These are phyloP conservation scores for Tuber melanosporum DNA, from an alignment of 495 filamentous ascomycete species.

Conservation along the genomic window DNA sequence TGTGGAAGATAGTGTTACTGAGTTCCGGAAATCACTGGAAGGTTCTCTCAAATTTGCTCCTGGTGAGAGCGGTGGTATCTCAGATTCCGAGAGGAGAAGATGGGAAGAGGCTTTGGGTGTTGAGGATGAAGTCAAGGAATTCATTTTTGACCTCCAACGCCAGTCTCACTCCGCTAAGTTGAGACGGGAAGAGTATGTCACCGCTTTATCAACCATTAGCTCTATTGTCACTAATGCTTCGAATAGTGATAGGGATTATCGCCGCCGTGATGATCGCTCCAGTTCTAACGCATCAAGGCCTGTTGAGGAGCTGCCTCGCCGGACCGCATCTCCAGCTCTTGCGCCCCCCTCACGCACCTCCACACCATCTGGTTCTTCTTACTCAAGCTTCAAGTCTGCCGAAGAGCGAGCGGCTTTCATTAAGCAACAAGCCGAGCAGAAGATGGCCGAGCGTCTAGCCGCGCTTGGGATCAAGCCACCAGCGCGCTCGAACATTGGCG, in stretches of 20 bases:
- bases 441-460: constrained; percentile 95
- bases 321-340: constrained; percentile 43
- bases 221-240: constrained; percentile 7
- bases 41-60: constrained; percentile 73
- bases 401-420: constrained; percentile 94
- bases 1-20: constrained; percentile 93
- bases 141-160: constrained; percentile 92
- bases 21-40: constrained; percentile 76
- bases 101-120: constrained; percentile 98
- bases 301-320: constrained; percentile 45
- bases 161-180: constrained; percentile 68
- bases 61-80: constrained; percentile 52
- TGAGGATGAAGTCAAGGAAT: constrained; percentile 91
- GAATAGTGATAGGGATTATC: constrained; percentile 44
- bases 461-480: constrained; percentile 84
- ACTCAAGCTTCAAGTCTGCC: constrained; percentile 76
- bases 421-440: constrained; percentile 90
- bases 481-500: constrained; percentile 56
- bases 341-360: constrained; percentile 45
- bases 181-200: constrained; percentile 63
- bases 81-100: constrained; percentile 81
- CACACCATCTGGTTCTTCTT: constrained; percentile 46
- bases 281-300: constrained; percentile 21
- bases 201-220: neutral
- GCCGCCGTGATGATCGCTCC: constrained; percentile 37